Percentiles rank a stretch among this genome's conserved stretches.
These are phyloP conservation scores for Eucalyptus albens DNA, from an alignment of 345 rosid species.

Conservation along the genomic window DNA sequence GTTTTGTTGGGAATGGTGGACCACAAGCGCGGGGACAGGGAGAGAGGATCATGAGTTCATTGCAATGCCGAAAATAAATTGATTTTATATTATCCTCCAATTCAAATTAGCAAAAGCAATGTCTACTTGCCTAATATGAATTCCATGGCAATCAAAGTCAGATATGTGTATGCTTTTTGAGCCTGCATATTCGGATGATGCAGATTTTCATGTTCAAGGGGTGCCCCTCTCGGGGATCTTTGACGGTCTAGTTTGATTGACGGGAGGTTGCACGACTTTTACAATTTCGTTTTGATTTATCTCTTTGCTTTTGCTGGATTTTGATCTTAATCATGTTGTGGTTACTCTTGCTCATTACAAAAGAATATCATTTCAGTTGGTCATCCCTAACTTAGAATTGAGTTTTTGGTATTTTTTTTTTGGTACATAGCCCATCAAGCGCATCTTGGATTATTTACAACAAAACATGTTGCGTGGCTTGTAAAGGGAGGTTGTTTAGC, in stretches of 20 bases:
- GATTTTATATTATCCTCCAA: neutral
- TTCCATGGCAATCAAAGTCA: too few relatives aligned
- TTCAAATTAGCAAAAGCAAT: neutral
- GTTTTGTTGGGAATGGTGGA: neutral
- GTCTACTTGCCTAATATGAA: neutral
- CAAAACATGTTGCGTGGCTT: neutral
- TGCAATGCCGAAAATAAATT: neutral
- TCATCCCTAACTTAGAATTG: neutral
- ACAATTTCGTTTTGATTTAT: neutral
- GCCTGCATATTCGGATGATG: neutral
- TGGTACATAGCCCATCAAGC: neutral
- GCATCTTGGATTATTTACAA: neutral
- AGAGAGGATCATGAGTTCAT: neutral
- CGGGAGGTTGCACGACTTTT: neutral
- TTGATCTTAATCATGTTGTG: neutral
- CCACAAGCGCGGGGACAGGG: neutral
- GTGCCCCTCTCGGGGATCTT: neutral
- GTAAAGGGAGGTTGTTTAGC: neutral
- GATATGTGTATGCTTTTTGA: too few relatives aligned
- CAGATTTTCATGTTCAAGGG: neutral
- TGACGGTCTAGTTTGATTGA: fast-evolving
- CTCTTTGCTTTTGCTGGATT: neutral
- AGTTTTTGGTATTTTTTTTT: neutral
- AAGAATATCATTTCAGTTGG: neutral
- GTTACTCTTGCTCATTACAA: neutral